Conservation (phyloP, 2,329 filamentous ascomycete genomes). For the Sclerotinia glacialis region DNA sequence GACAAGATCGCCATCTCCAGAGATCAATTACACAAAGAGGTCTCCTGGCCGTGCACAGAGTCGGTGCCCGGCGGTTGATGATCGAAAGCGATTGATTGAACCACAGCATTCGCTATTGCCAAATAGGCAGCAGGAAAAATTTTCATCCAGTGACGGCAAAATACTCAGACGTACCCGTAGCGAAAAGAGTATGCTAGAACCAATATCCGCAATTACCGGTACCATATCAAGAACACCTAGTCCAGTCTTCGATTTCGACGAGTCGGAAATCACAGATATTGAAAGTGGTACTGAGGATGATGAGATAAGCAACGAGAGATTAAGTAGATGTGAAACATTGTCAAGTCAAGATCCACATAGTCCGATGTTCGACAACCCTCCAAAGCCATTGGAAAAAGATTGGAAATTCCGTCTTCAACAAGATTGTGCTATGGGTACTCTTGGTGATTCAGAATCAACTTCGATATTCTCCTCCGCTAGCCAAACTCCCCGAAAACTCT, state of each 20-base stretch:
- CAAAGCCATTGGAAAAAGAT: slow-evolving; percentile 8
- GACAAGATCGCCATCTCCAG: background rate
- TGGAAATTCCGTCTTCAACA: slow-evolving; percentile 14
- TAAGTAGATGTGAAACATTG: slow-evolving; percentile 11
- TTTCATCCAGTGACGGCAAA: background rate
- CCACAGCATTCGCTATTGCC: background rate
- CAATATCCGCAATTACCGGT: background rate
- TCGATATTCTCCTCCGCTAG: background rate
- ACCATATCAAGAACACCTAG: slow-evolving; percentile 15
- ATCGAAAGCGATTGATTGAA: background rate
- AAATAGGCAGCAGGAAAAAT: background rate
- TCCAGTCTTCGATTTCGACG: slow-evolving; percentile 17
- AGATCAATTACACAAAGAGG: background rate
- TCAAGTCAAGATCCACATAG: slow-evolving; percentile 14
- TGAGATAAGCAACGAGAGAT: background rate
- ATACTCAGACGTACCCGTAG: background rate
- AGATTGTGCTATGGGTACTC: background rate
- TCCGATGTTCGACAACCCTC: background rate
- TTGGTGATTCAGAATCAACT: background rate
- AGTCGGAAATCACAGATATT: slow-evolving; percentile 11
- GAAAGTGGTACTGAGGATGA: slow-evolving; percentile 5
- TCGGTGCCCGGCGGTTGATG: background rate
- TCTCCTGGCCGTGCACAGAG: background rate
- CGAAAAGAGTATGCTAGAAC: background rate
- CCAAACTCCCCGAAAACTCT: background rate